A percentile compares a stretch with the other conserved stretches of the same genome.
Evolutionary conservation across 768 basidiomycete species (phyloP).

Genomic region (Leccinum aurantiacum): DNA sequence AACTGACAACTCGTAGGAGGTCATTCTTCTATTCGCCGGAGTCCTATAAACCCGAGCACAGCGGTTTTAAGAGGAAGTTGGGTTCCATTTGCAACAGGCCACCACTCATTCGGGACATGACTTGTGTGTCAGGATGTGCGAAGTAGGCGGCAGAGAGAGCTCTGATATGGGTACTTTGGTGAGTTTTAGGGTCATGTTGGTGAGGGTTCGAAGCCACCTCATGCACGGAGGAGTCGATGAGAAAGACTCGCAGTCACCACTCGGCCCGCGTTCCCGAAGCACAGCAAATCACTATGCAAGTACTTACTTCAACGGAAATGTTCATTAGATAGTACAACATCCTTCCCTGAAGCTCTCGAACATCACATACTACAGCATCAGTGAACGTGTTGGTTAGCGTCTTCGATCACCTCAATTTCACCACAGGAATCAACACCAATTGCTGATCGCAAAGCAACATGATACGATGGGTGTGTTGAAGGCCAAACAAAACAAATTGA

Average conservation of each 20-base stretch:
- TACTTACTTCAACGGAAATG: not conserved
- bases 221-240: not conserved
- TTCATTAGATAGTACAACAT: not conserved
- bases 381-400: not conserved
- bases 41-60: too few species aligned
- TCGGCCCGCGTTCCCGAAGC: not conserved
- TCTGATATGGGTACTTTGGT: slow-evolving; percentile 41
- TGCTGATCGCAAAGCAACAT: not conserved
- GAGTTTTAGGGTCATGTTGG: slow-evolving; percentile 20
- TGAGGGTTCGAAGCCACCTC: slow-evolving; percentile 8
- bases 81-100: too few species aligned
- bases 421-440: not conserved
- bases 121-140: slow-evolving; percentile 38
- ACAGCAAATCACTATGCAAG: not conserved
- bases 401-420: not conserved
- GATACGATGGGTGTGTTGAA: not conserved
- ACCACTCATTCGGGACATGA: too few species aligned
- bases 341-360: too few species aligned
- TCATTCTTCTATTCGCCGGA: too few species aligned
- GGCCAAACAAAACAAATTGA: not conserved
- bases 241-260: not conserved
- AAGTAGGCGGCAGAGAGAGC: slow-evolving; percentile 46
- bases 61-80: too few species aligned
- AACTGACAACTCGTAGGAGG: too few species aligned
- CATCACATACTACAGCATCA: not conserved